A percentile compares a stretch with the other conserved stretches of the same genome.
Evolutionary conservation across 2,329 filamentous ascomycete species (phyloP).

Genomic region (Xylaria hypoxylon): DNA sequence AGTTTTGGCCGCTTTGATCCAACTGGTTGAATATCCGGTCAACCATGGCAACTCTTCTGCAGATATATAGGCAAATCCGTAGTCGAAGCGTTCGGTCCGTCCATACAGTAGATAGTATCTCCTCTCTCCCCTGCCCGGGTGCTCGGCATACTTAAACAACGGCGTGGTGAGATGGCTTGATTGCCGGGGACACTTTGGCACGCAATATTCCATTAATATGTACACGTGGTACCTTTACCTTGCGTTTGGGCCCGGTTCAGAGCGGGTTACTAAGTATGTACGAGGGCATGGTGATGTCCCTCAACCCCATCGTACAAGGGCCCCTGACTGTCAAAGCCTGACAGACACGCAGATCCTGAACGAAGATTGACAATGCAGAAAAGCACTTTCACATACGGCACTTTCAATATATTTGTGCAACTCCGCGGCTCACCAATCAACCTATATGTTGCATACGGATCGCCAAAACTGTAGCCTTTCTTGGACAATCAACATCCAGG

Average conservation of each 20-base stretch:
- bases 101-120: neutral
- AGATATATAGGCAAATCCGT: neutral
- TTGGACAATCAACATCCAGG: neutral
- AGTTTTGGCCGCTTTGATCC: neutral
- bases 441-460: neutral
- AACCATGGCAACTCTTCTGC: neutral
- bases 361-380: conserved; percentile 16
- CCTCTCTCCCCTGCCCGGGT: no score
- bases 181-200: neutral
- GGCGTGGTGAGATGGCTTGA: neutral
- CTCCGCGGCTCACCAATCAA: neutral
- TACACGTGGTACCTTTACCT: neutral
- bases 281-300: neutral
- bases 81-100: conserved; percentile 1
- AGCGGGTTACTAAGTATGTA: neutral
- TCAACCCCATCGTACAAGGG: conserved; percentile 3
- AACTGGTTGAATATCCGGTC: neutral
- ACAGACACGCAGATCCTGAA: conserved; percentile 8
- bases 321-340: no score
- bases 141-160: conserved; percentile 6
- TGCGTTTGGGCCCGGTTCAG: neutral
- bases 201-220: neutral
- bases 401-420: conserved; percentile 15
- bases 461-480: conserved; percentile 1
- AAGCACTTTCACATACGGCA: neutral